Percentiles rank a stretch among this genome's conserved stretches.
Evolutionary conservation across 2,329 filamentous ascomycete species (phyloP).

Genomic region (Septoria petroselini): DNA sequence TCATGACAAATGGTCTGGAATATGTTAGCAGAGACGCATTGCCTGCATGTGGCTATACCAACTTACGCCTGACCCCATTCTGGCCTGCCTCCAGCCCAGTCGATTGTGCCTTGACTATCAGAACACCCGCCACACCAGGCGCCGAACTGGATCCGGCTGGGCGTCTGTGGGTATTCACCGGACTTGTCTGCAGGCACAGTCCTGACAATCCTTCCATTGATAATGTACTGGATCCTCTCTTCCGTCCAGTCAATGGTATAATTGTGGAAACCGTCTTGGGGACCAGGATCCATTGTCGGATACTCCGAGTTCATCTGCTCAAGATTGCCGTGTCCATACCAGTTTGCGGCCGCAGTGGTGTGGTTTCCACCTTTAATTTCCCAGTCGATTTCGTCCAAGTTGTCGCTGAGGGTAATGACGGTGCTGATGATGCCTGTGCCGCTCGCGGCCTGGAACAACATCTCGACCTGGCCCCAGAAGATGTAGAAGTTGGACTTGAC

Average conservation of each 20-base stretch:
- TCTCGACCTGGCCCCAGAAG: conserved; percentile 77
- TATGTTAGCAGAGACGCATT: not conserved
- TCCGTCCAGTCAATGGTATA: conserved; percentile 71
- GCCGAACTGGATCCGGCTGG: conserved; percentile 65
- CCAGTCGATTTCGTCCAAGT: conserved; percentile 86
- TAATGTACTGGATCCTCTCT: conserved; percentile 63
- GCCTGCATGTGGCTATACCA: not conserved
- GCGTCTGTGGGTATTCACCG: conserved; percentile 66
- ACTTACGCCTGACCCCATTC: conserved; percentile 36
- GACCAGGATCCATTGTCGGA: conserved; percentile 52
- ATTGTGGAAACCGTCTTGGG: conserved; percentile 61
- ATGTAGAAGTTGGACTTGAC: conserved; percentile 78
- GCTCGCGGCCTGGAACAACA: conserved; percentile 70
- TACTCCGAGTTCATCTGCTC: conserved; percentile 60
- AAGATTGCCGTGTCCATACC: conserved; percentile 70
- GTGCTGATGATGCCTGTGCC: conserved; percentile 76
- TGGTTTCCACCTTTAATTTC: conserved; percentile 71
- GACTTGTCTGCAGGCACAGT: conserved; percentile 51
- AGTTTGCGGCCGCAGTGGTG: conserved; percentile 66
- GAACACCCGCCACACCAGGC: conserved; percentile 90
- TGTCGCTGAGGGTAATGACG: conserved; percentile 78
- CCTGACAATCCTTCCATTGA: conserved; percentile 65
- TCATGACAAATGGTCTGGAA: conserved; percentile 39
- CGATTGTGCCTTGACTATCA: conserved; percentile 52
- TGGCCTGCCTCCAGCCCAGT: conserved; percentile 40